Conservation (phyloP, 768 basidiomycete genomes). For the Tulasnella calospora region DNA sequence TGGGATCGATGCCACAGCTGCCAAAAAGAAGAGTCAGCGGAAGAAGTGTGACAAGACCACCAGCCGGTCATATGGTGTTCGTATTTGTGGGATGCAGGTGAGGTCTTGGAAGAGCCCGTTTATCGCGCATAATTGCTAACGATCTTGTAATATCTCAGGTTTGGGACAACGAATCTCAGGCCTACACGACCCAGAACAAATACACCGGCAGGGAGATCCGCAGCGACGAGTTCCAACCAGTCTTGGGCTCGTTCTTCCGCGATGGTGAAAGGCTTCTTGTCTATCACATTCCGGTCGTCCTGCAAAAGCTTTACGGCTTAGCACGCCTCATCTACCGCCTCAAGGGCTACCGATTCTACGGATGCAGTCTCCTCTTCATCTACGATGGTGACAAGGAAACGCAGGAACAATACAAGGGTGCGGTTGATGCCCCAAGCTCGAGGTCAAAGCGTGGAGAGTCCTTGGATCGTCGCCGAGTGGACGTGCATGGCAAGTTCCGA, state of each 20-base stretch:
- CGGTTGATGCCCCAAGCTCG: constrained; percentile 35
- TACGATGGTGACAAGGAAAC: constrained; percentile 92
- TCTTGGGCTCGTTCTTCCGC: constrained; percentile 76
- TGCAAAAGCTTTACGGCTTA: constrained; percentile 90
- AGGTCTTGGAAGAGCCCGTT: constrained; percentile 35
- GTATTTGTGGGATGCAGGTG: constrained; percentile 99
- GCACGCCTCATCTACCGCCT: constrained; percentile 84
- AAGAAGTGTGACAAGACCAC: constrained; percentile 98
- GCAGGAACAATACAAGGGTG: constrained; percentile 62
- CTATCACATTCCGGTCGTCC: constrained; percentile 86
- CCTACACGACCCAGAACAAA: constrained; percentile 92
- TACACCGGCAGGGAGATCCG: constrained; percentile 90
- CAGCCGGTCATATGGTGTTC: constrained; percentile 80
- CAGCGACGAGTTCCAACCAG: constrained; percentile 74
- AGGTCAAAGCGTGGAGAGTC: constrained; percentile 70
- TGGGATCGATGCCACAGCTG: constrained; percentile 85
- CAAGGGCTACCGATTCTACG: constrained; percentile 97
- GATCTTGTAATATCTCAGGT: constrained; percentile 50
- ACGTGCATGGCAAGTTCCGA: constrained; percentile 29
- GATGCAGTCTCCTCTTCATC: constrained; percentile 91
- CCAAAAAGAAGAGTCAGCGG: constrained; percentile 96
- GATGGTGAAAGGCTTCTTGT: constrained; percentile 79
- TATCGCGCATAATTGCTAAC: too few species aligned
- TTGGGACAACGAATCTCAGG: constrained; percentile 80
- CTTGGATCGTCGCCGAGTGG: constrained; percentile 48